Percentiles rank a stretch among this genome's conserved stretches.
phyloP scores from a whole-genome alignment of 2,329 filamentous ascomycete genomes.

The Zasmidium citrigriseum region DNA sequence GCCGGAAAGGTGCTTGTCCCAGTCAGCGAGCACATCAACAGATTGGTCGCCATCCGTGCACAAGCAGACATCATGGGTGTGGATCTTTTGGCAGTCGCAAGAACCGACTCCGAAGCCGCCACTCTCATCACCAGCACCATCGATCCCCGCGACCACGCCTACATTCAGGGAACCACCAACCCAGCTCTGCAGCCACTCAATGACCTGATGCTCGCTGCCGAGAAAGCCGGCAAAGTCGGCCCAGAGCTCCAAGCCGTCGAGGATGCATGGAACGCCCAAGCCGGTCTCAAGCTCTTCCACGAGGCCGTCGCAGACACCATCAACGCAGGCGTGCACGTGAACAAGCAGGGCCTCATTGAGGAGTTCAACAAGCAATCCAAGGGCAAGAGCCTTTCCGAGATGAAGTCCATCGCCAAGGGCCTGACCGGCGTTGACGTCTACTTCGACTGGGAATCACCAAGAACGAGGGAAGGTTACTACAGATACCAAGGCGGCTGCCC shows the following conservation, averaged over 20 bases:
- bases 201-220: conserved; percentile 87
- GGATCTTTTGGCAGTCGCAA: conserved; percentile 86
- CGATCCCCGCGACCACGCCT: conserved; percentile 90
- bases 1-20: conserved; percentile 97
- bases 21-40: conserved; percentile 97
- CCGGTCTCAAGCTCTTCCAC: conserved; percentile 82
- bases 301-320: conserved; percentile 86
- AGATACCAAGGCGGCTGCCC: conserved; percentile 87
- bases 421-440: conserved; percentile 78
- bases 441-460: conserved; percentile 94
- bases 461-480: conserved; percentile 95
- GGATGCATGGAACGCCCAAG: conserved; percentile 79
- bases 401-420: conserved; percentile 74
- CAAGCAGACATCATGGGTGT: conserved; percentile 98
- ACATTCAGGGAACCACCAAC: conserved; percentile 90
- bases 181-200: conserved; percentile 78
- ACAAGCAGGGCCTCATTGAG: conserved; percentile 68
- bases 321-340: conserved; percentile 63
- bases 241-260: conserved; percentile 85
- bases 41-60: conserved; percentile 91
- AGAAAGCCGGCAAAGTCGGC: conserved; percentile 78
- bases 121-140: conserved; percentile 97
- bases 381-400: conserved; percentile 84
- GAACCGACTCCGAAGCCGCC: conserved; percentile 95
- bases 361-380: conserved; percentile 68